Base-by-base conservation (phyloP, 257 asterid species). In the Henckelia pumila region DNA sequence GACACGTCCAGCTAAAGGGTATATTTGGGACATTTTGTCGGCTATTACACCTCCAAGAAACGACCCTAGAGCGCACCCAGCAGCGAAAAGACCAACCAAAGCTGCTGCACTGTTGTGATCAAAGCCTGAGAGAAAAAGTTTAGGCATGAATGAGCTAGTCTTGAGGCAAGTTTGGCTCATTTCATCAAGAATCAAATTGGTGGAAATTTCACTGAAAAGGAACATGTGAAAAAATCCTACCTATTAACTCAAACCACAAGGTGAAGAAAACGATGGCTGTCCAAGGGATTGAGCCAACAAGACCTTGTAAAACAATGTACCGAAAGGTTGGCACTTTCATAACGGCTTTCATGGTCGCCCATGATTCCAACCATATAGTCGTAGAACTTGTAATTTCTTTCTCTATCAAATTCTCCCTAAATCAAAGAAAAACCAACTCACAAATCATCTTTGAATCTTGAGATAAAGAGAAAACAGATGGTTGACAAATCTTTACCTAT, bases 281-380 rank as follows among this genome's bases (percentile, higher is more conserved):
- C 97, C 98, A 90, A 55, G 98, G 97, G 65, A 93, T 73, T 6
- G 95, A 88, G 50, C 98, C 98, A 61, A 90, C 96, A 10, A 93
- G 81, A 70, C 98, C 98, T 74, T 93, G 98, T 80, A 93, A 70
- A 63, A 93, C 98, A 28, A 93, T 93, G 85, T 85, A 83, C 83
- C 82, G 98, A 80, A 90, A 93, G 11, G 98, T 90, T 64, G 78
- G 96, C 40, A 93, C 86, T 73, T 80, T 88, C 80, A 86, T 83
- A 70, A 93, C 91, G 59, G 80, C 71, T 85, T 84, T 90, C 92
- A 83, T 93, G 70, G 98, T 94, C 24, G 82, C 68, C 97, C 91
- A 93, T 0, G 98, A 93, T 61, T 93, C 98, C 67, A 64, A 59
- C 98, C 98, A 90, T 66, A 90, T 30, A 11, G 91, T 66, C 23